Base-by-base conservation (phyloP, 768 basidiomycete species). In the Tricholoma bakamatsutake region DNA sequence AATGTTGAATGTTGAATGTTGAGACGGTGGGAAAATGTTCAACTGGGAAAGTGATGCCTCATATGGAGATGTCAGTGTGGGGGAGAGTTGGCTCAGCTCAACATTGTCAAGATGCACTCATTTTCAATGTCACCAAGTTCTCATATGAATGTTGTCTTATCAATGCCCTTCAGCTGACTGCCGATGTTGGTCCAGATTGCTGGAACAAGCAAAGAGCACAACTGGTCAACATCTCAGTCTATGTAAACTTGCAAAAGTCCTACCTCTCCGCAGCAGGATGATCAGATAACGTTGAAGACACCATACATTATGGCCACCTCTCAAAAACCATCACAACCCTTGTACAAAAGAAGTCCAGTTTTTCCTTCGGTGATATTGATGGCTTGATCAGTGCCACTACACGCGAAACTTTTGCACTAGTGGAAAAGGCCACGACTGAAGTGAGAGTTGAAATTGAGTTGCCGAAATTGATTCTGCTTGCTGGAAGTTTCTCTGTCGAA, bases 231-330 rank as follows among this genome's bases (percentile, higher is more conserved):
- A 64, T 86, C 61, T 75, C 75, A 9, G 64, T 88, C 30, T 73
- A 76, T 55, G 72, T 82, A 4, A 73, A 80, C 54, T 71, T 83
- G 2, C 46, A 63, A 17, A 66, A 70, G 0, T 62, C 68, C 2
- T 77, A 74, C 57, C 73, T 89, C 54, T 58, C 74, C 9, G 50
- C 61, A 0, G 75, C 83, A 0, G 83, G 77, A 0, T 50, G 60
- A 24, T 71, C 76, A 0, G 84, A 87, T 66, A 65, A 81, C 59
- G 79, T 87, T 12, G 55, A 65, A 0, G 75, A 84, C 55, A 82
- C 83, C 0, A 69, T 90, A 5, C 80, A 89, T 66, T 89, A 90
- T 62, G 83, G 84, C 4, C 73, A 79, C 27, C 75, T 89, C 28
- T 71, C 78, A 21, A 85, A 85, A 61, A 65, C 67, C 0, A 69